phyloP scores from a whole-genome alignment of 371 early-diverging fungal species.

The Dentiscutata heterogama region DNA sequence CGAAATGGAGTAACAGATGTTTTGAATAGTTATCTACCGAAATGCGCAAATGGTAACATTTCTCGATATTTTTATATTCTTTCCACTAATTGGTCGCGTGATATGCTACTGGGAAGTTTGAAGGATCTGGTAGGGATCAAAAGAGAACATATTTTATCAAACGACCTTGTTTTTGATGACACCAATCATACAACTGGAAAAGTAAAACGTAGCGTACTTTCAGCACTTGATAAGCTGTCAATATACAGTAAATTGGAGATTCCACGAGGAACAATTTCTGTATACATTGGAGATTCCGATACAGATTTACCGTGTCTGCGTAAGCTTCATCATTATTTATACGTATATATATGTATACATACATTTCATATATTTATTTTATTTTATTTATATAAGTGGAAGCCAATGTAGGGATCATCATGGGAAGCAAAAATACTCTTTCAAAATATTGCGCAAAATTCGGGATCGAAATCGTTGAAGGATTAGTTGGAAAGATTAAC shows the following conservation, averaged over 20 bases:
- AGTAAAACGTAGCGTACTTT: slow-evolving; percentile 15
- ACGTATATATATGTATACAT: not conserved
- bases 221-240: slow-evolving; percentile 41
- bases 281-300: slow-evolving; percentile 46
- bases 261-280: slow-evolving; percentile 29
- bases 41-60: not conserved
- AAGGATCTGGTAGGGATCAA: not conserved
- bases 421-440: slow-evolving; percentile 45
- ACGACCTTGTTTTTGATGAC: slow-evolving; percentile 36
- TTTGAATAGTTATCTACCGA: slow-evolving; percentile 1
- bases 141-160: slow-evolving; percentile 21
- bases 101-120: slow-evolving; percentile 41
- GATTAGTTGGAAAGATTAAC: not conserved
- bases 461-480: slow-evolving; percentile 40
- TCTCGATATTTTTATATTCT: slow-evolving; percentile 35
- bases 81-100: slow-evolving; percentile 44
- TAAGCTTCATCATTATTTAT: slow-evolving; percentile 18
- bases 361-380: not conserved
- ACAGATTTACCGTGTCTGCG: slow-evolving; percentile 45
- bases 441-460: slow-evolving; percentile 33
- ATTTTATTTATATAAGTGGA: slow-evolving; percentile 25
- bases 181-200: slow-evolving; percentile 28
- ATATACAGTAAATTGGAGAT: slow-evolving; percentile 26
- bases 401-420: slow-evolving; percentile 44
- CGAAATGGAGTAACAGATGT: slow-evolving; percentile 4